These are phyloP conservation scores for Diospyros lotus DNA, from an alignment of 148 eudicot genomes.

Conservation along the genomic window DNA sequence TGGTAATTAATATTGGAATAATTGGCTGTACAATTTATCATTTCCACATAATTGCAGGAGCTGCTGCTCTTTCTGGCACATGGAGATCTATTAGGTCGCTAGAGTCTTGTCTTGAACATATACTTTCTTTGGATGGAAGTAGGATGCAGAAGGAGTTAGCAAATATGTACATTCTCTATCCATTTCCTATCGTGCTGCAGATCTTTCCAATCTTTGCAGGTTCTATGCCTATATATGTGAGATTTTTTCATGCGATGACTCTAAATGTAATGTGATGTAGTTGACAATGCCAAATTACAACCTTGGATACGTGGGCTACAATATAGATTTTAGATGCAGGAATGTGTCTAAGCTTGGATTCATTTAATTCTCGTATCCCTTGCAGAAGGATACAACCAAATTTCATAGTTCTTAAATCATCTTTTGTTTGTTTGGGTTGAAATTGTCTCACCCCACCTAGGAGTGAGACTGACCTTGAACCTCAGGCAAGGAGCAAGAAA, in stretches of 20 bases:
- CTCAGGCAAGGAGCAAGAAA: no score
- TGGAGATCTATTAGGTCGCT: constrained; percentile 32
- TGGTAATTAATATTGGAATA: background rate
- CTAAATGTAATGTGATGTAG: no score
- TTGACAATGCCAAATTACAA: no score
- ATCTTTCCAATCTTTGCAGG: background rate
- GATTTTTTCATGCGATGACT: background rate
- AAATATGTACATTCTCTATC: constrained; percentile 33
- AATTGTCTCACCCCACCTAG: no score
- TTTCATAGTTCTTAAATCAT: no score
- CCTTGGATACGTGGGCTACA: no score
- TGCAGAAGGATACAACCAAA: no score
- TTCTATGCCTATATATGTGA: background rate
- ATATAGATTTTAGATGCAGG: no score
- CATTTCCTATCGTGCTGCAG: background rate
- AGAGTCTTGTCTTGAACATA: constrained; percentile 32
- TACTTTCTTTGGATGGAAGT: constrained; percentile 49
- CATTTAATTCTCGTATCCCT: no score
- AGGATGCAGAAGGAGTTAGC: constrained; percentile 53
- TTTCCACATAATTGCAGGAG: constrained; percentile 24
- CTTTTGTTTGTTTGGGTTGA: no score
- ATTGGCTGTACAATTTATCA: background rate
- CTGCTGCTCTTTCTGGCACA: constrained; percentile 27
- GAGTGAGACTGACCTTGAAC: no score
- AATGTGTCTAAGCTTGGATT: no score